Evolutionary conservation across 768 basidiomycete genomes (phyloP).

Genomic region (Mycena albidolilacea): DNA sequence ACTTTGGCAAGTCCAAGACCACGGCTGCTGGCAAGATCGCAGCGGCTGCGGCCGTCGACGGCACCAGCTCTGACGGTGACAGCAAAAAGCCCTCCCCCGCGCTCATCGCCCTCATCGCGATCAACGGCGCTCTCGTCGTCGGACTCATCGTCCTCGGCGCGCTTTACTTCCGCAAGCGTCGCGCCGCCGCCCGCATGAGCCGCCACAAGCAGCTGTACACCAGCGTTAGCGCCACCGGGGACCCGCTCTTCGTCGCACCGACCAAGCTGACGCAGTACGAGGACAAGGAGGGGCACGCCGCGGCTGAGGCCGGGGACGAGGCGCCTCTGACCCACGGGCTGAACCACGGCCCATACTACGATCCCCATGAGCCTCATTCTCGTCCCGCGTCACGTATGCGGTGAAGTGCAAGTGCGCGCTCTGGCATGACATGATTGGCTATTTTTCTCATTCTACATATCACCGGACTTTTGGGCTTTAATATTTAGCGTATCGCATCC

Average conservation of each 20-base stretch:
- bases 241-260: slow-evolving; percentile 35
- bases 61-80: slow-evolving; percentile 41
- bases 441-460: slow-evolving; percentile 8
- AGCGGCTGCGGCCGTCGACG: slow-evolving; percentile 3
- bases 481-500: background rate
- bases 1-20: background rate
- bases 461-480: slow-evolving; percentile 16
- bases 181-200: slow-evolving; percentile 20
- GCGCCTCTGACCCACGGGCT: slow-evolving; percentile 35
- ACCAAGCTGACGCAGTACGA: slow-evolving; percentile 24
- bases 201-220: slow-evolving; percentile 35
- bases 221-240: slow-evolving; percentile 28
- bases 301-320: slow-evolving; percentile 1
- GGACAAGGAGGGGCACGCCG: slow-evolving; percentile 2
- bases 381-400: slow-evolving; percentile 18
- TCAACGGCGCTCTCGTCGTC: slow-evolving; percentile 41
- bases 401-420: background rate
- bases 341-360: slow-evolving; percentile 37
- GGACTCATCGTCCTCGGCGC: slow-evolving; percentile 38
- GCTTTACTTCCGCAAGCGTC: slow-evolving; percentile 36
- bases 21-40: background rate
- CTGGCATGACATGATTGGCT: background rate
- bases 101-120: slow-evolving; percentile 42
- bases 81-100: slow-evolving; percentile 42
- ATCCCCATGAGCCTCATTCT: slow-evolving; percentile 35